Conservation (phyloP, 2,329 filamentous ascomycete genomes). For the Paraconiothyrium brasiliense region DNA sequence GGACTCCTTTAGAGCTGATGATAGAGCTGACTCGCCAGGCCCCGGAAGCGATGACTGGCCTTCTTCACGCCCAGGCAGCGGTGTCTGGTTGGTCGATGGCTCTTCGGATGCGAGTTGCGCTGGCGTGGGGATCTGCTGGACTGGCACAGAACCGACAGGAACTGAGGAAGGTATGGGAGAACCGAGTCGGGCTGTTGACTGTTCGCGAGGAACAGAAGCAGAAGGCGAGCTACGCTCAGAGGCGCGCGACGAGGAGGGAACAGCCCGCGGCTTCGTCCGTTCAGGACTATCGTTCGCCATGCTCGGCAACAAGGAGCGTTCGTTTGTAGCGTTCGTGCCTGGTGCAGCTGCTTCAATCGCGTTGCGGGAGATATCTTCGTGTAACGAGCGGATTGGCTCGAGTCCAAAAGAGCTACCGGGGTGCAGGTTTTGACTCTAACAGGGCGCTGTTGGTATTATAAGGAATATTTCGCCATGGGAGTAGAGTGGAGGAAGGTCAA, state of each 20-base stretch:
- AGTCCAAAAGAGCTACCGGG: conserved; percentile 17
- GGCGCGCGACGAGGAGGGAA: conserved; percentile 39
- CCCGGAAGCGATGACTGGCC: conserved; percentile 70
- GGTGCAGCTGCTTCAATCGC: background rate
- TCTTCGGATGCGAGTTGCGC: conserved; percentile 54
- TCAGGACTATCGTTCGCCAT: conserved; percentile 35
- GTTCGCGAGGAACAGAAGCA: conserved; percentile 59
- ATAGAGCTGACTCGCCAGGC: conserved; percentile 86
- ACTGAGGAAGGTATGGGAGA: conserved; percentile 65
- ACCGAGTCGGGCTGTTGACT: conserved; percentile 64
- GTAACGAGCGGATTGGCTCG: conserved; percentile 26
- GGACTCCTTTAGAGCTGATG: conserved; percentile 83
- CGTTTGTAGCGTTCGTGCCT: background rate
- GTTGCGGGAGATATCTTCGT: conserved; percentile 30
- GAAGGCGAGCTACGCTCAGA: conserved; percentile 42
- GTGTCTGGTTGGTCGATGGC: conserved; percentile 60
- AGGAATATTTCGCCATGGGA: background rate
- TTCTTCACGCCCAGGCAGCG: conserved; percentile 70
- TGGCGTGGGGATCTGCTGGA: conserved; percentile 61
- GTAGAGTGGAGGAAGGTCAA: conserved; percentile 7
- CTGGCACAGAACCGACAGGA: conserved; percentile 54
- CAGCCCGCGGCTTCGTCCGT: conserved; percentile 37
- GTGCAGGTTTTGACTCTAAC: background rate
- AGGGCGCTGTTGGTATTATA: background rate
- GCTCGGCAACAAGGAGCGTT: conserved; percentile 11